phyloP scores from a whole-genome alignment of 2,329 filamentous ascomycete genomes.

The Eutypella sp. region DNA sequence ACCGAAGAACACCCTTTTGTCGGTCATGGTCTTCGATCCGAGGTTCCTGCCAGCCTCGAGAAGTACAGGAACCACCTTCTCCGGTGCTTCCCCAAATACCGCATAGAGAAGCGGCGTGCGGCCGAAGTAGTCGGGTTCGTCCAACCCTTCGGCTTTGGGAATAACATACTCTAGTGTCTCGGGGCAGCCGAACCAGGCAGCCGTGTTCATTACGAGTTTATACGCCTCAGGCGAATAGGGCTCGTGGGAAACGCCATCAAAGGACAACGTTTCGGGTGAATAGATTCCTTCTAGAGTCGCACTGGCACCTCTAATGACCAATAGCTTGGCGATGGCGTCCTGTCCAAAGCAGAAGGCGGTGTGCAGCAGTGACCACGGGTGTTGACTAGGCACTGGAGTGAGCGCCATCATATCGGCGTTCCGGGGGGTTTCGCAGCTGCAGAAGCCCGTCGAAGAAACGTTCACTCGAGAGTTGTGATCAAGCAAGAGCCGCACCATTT shows the following conservation, averaged over 20 bases:
- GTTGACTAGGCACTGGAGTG: not conserved
- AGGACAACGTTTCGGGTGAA: no score
- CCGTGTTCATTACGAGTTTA: not conserved
- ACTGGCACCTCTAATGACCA: not conserved
- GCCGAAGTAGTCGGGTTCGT: no score
- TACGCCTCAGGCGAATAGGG: no score
- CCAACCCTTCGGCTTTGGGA: not conserved
- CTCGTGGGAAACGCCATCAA: no score
- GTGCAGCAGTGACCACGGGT: not conserved
- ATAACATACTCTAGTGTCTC: not conserved
- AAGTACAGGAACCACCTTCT: not conserved
- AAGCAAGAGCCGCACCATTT: not conserved
- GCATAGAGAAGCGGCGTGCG: not conserved
- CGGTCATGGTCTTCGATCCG: not conserved
- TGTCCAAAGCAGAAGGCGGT: not conserved
- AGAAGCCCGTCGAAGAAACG: not conserved
- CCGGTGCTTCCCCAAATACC: not conserved
- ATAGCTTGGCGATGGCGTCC: not conserved
- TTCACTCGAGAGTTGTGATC: not conserved
- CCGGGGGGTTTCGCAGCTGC: not conserved
- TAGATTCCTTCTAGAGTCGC: no score
- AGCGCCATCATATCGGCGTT: not conserved
- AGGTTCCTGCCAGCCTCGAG: not conserved
- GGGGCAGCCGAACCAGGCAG: not conserved
- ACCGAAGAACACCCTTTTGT: not conserved